phyloP scores from a whole-genome alignment of 148 eudicot genomes.

The Spergularia marina region DNA sequence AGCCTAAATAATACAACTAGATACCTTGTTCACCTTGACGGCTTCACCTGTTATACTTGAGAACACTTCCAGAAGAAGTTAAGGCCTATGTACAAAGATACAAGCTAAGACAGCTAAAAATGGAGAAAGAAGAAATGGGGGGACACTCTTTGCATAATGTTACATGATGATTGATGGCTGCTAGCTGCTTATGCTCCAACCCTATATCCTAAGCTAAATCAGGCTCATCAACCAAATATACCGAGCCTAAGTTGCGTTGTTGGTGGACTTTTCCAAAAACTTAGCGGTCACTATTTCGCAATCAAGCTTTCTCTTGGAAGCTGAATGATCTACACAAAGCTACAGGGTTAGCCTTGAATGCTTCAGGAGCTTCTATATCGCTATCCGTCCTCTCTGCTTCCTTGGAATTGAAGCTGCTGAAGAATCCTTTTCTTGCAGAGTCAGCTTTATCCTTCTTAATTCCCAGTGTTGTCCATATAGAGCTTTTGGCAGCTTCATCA shows the following conservation, averaged over 20 bases:
- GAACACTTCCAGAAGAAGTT: conserved; percentile 20
- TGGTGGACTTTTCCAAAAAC: conserved; percentile 7
- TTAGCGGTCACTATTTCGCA: neutral
- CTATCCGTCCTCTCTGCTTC: conserved; percentile 39
- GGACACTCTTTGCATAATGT: conserved; percentile 18
- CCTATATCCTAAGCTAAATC: conserved; percentile 20
- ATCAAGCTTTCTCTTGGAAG: conserved; percentile 65
- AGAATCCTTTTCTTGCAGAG: conserved; percentile 42
- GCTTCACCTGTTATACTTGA: conserved; percentile 14
- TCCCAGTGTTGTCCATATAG: conserved; percentile 90
- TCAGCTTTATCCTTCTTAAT: conserved; percentile 59
- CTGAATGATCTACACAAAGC: conserved; percentile 71
- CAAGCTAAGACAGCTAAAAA: conserved; percentile 5
- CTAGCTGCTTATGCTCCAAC: conserved; percentile 5
- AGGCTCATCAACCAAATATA: conserved; percentile 20
- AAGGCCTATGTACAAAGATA: conserved; percentile 26
- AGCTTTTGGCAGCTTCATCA: conserved; percentile 90
- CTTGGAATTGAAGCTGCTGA: conserved; percentile 64
- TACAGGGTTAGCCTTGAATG: conserved; percentile 72
- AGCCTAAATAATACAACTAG: conserved; percentile 16
- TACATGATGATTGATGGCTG: conserved; percentile 21
- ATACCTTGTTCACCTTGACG: conserved; percentile 9
- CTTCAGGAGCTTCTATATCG: conserved; percentile 28
- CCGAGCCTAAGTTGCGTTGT: conserved; percentile 4
- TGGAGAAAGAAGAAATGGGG: neutral